phyloP scores from a whole-genome alignment of 176 grass and related monocot genomes.

The Triticum turgidum region DNA sequence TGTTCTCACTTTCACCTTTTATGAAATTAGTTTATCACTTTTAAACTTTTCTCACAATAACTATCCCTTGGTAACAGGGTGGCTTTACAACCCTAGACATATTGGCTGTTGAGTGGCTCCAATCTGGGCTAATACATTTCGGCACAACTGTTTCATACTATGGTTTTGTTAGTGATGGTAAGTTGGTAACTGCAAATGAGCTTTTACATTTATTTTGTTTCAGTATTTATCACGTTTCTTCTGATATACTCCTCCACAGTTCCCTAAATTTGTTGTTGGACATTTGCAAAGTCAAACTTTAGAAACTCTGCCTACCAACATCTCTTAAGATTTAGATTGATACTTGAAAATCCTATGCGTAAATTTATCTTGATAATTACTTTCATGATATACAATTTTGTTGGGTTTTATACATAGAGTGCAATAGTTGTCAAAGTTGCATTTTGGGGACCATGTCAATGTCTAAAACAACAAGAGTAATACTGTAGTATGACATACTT shows the following conservation, averaged over 20 bases:
- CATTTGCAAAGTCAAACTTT: neutral
- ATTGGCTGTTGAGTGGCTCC: conserved; percentile 87
- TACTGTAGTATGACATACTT: neutral
- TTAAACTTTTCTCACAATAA: conserved; percentile 16
- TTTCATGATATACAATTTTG: neutral
- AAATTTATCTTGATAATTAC: neutral
- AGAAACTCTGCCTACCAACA: neutral
- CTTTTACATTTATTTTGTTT: conserved; percentile 6
- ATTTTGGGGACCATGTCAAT: neutral
- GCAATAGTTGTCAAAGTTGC: neutral
- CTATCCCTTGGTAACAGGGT: conserved; percentile 55
- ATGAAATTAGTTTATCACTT: conserved; percentile 11
- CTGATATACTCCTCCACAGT: neutral
- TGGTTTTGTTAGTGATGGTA: conserved; percentile 99
- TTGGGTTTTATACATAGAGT: neutral
- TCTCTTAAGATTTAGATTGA: neutral
- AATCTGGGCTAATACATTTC: conserved; percentile 76
- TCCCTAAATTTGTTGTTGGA: neutral
- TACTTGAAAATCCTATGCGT: neutral
- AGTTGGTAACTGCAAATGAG: conserved; percentile 66
- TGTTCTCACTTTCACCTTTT: conserved; percentile 1
- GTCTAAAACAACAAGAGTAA: neutral
- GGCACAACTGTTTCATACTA: conserved; percentile 97
- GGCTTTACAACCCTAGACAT: conserved; percentile 76
- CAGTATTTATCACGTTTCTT: neutral